phyloP scores from a whole-genome alignment of 257 asterid species.

The Jacaranda mimosifolia region DNA sequence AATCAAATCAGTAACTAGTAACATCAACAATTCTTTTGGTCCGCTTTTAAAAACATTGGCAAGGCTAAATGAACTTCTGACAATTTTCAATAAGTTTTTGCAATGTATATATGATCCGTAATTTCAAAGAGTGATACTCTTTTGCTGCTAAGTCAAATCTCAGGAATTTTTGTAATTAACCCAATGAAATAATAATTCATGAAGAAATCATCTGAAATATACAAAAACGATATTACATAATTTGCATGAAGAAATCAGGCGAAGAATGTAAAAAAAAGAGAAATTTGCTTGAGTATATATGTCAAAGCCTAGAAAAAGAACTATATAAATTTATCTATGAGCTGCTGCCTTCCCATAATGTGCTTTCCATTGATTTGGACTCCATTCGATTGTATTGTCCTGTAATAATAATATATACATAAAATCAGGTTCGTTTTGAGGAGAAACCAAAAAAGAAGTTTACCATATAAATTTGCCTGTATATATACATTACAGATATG shows the following conservation, averaged over 20 bases:
- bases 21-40: no score
- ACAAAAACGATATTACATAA: neutral
- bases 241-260: neutral
- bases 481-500: neutral
- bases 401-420: constrained; percentile 16
- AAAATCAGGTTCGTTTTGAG: neutral
- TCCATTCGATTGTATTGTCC: constrained; percentile 57
- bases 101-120: no score
- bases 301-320: neutral
- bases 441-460: neutral
- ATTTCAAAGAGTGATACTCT: no score
- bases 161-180: no score
- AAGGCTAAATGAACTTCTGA: no score
- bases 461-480: neutral
- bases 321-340: constrained; percentile 33
- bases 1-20: no score
- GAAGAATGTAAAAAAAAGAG: neutral
- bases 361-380: constrained; percentile 58
- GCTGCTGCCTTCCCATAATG: constrained; percentile 66
- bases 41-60: no score
- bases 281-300: neutral
- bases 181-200: neutral
- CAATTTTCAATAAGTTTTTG: no score
- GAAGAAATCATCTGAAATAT: neutral
- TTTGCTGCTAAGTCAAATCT: no score